These are phyloP conservation scores for Juncus effusus DNA, from an alignment of 176 grass and related monocot species.

Conservation along the genomic window DNA sequence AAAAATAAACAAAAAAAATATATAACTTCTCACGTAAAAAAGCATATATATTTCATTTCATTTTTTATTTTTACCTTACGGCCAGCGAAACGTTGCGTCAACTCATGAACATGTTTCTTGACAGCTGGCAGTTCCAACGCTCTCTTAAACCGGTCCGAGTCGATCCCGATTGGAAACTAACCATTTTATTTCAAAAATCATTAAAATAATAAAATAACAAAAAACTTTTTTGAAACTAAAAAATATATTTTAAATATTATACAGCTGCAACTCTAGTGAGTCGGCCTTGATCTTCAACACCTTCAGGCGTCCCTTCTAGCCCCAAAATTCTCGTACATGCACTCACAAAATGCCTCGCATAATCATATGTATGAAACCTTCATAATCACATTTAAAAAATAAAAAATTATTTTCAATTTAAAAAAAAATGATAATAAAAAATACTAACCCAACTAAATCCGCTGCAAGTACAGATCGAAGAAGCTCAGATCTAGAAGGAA, in stretches of 20 bases:
- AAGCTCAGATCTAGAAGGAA: constrained; percentile 83
- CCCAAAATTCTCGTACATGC: constrained; percentile 98
- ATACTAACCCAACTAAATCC: constrained; percentile 93
- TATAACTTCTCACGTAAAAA: background rate
- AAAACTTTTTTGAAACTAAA: constrained; percentile 1
- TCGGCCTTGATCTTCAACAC: constrained; percentile 95
- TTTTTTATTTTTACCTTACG: constrained; percentile 58
- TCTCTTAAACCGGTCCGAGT: constrained; percentile 95
- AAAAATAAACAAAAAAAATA: too few species aligned
- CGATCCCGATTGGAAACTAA: constrained; percentile 99
- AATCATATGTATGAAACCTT: constrained; percentile 87
- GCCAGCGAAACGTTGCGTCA: constrained; percentile 55
- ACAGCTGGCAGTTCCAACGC: constrained; percentile 73
- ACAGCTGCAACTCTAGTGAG: constrained; percentile 96
- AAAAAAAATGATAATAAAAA: constrained; percentile 11
- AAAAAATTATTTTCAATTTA: background rate
- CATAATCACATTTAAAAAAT: constrained; percentile 20
- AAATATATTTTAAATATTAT: constrained; percentile 16
- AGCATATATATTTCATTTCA: background rate
- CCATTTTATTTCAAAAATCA: constrained; percentile 43
- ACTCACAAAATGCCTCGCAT: constrained; percentile 91
- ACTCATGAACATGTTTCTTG: constrained; percentile 71
- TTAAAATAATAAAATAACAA: constrained; percentile 15
- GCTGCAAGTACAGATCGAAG: constrained; percentile 92
- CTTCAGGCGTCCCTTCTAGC: constrained; percentile 96